Percentiles rank a stretch among this genome's conserved stretches.
phyloP scores from a whole-genome alignment of 176 grass and related monocot genomes.

The Musa itinerans region DNA sequence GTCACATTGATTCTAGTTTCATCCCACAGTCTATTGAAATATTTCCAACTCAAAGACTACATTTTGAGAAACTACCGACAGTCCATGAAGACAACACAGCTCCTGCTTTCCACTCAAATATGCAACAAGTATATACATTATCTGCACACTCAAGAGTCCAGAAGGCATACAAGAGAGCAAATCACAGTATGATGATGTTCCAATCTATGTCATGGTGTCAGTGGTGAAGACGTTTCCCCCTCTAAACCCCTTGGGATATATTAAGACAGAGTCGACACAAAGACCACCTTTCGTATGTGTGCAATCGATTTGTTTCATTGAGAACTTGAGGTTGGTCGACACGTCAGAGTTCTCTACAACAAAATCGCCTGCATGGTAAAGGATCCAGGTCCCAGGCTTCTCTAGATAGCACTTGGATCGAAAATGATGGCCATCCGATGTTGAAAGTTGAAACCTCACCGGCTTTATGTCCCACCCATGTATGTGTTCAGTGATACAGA shows the following conservation, averaged over 20 bases:
- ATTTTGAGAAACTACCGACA: not conserved
- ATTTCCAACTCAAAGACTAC: not conserved
- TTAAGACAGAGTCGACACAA: slow-evolving; percentile 2
- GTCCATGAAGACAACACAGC: not conserved
- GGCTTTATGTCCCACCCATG: slow-evolving; percentile 10
- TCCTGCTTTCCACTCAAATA: not conserved
- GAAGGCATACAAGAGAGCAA: not conserved
- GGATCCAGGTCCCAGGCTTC: not conserved
- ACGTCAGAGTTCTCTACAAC: not conserved
- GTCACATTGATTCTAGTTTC: not conserved
- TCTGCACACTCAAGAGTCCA: not conserved
- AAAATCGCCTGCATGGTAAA: slow-evolving; percentile 3
- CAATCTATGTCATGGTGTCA: not conserved
- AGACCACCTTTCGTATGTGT: slow-evolving; percentile 2
- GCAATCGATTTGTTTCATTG: not conserved
- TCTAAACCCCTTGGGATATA: slow-evolving; percentile 1
- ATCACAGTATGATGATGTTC: not conserved
- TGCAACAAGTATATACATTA: not conserved
- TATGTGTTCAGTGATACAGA: not conserved
- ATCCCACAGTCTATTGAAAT: not conserved
- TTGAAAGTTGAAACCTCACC: not conserved
- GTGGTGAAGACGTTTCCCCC: not conserved
- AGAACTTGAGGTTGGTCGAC: slow-evolving; percentile 8
- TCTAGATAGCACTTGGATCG: not conserved
- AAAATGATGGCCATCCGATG: not conserved